Evolutionary conservation across 441 rosid species (phyloP).

Genomic region (Populus tomentosa): DNA sequence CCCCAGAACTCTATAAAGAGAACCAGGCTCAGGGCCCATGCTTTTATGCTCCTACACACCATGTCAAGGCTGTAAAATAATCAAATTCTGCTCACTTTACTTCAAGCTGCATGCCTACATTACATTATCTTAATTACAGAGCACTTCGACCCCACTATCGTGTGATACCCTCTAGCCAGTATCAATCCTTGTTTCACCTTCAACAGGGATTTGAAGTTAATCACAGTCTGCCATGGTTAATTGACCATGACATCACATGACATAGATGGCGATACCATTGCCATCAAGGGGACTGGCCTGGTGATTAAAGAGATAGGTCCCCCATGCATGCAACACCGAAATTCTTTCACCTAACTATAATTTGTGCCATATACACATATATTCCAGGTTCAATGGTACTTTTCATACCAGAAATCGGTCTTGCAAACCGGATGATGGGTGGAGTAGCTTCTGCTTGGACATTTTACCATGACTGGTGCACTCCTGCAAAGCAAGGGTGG

Average conservation of each 20-base stretch:
- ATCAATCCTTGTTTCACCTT: too few species aligned
- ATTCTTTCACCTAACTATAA: too few species aligned
- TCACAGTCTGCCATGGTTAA: background rate
- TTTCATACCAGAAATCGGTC: background rate
- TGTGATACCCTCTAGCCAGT: background rate
- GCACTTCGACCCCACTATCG: background rate
- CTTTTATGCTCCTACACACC: conserved; percentile 22
- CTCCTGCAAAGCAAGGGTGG: background rate
- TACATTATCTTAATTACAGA: background rate
- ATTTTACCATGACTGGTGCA: background rate
- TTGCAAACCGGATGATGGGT: background rate
- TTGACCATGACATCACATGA: conserved; percentile 23
- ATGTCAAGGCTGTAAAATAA: background rate
- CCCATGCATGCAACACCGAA: conserved; percentile 13
- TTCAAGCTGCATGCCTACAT: background rate
- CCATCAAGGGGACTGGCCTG: background rate
- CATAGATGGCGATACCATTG: conserved; percentile 5
- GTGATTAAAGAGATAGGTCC: conserved; percentile 20
- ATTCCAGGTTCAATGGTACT: background rate
- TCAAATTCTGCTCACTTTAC: background rate
- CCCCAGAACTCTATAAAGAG: conserved; percentile 26
- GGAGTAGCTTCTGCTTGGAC: background rate
- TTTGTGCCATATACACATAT: too few species aligned
- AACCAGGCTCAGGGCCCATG: conserved; percentile 32
- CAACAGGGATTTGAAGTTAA: background rate